Conservation (phyloP, 2,329 filamentous ascomycete genomes). For the Lasiodiplodia citricola region DNA sequence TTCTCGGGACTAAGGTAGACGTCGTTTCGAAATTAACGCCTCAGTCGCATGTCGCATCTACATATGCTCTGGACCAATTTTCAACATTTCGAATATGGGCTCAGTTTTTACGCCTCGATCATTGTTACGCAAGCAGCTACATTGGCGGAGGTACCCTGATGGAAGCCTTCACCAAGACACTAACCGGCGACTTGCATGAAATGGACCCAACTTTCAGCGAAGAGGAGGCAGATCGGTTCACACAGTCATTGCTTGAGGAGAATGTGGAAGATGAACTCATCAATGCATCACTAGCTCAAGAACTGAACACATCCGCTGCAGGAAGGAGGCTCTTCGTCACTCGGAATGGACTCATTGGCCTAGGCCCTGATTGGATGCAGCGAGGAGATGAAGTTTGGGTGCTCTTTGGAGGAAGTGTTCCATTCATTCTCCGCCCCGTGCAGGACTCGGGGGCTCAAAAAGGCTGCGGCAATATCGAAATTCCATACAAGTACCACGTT, state of each 20-base stretch:
- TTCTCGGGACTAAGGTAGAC: neutral
- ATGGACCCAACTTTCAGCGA: neutral
- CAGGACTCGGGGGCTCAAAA: no score
- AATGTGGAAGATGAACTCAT: neutral
- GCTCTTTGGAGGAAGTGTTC: neutral
- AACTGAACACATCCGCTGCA: neutral
- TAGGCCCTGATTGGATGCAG: conserved; percentile 1
- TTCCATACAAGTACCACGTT: neutral
- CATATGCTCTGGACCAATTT: neutral
- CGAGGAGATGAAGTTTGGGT: conserved; percentile 7
- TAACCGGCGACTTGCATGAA: neutral
- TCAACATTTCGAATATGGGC: neutral
- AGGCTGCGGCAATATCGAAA: neutral
- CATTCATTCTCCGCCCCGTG: neutral
- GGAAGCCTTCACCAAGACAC: neutral
- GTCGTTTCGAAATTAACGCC: neutral
- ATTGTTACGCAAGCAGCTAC: neutral
- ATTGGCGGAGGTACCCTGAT: neutral
- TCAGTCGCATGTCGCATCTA: neutral
- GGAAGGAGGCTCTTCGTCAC: neutral
- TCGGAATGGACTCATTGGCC: neutral
- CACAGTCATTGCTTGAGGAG: neutral
- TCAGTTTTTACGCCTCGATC: neutral
- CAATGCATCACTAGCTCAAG: neutral
- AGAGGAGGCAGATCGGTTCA: neutral